Conservation (phyloP, 768 basidiomycete species). For the Lentinula sp. region DNA sequence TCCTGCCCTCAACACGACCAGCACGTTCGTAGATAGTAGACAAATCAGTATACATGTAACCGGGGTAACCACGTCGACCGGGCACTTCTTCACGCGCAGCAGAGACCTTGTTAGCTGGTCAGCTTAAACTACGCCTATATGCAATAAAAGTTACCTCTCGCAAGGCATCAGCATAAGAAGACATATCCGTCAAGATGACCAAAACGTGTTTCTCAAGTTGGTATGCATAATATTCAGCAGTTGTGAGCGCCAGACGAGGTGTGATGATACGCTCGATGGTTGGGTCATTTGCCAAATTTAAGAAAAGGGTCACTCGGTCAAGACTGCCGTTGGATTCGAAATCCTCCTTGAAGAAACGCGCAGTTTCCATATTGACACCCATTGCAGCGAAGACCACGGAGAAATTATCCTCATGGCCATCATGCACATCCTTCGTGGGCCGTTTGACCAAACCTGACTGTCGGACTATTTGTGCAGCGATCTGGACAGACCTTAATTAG, state of each 20-base stretch:
- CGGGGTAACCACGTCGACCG: slow-evolving; percentile 97
- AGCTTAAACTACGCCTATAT: slow-evolving; percentile 10
- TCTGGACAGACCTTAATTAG: slow-evolving; percentile 40
- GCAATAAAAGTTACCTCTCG: slow-evolving; percentile 62
- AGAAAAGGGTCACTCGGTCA: slow-evolving; percentile 95
- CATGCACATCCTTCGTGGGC: slow-evolving; percentile 95
- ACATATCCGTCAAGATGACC: slow-evolving; percentile 99
- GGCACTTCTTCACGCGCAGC: slow-evolving; percentile 99
- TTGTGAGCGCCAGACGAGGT: slow-evolving; percentile 94
- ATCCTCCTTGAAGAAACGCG: slow-evolving; percentile 99
- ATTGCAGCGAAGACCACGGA: slow-evolving; percentile 99
- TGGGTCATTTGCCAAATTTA: slow-evolving; percentile 98
- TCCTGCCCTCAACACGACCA: slow-evolving; percentile 94
- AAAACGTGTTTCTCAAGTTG: slow-evolving; percentile 99
- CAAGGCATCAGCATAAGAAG: slow-evolving; percentile 93
- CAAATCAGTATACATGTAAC: slow-evolving; percentile 99
- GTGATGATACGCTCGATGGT: slow-evolving; percentile 99
- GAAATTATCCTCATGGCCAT: slow-evolving; percentile 99
- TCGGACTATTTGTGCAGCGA: slow-evolving; percentile 99
- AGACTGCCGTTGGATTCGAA: slow-evolving; percentile 98
- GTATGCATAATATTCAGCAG: slow-evolving; percentile 99
- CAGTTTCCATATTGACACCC: slow-evolving; percentile 99
- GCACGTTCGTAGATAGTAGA: slow-evolving; percentile 99
- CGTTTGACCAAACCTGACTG: slow-evolving; percentile 97
- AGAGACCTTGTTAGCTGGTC: slow-evolving; percentile 58